Evolutionary conservation across 1,284 basidiomycete genomes (phyloP), one percentile per base, ranked within the genome.

Genomic region (Sporisorium iseilematis-ciliati): DNA sequence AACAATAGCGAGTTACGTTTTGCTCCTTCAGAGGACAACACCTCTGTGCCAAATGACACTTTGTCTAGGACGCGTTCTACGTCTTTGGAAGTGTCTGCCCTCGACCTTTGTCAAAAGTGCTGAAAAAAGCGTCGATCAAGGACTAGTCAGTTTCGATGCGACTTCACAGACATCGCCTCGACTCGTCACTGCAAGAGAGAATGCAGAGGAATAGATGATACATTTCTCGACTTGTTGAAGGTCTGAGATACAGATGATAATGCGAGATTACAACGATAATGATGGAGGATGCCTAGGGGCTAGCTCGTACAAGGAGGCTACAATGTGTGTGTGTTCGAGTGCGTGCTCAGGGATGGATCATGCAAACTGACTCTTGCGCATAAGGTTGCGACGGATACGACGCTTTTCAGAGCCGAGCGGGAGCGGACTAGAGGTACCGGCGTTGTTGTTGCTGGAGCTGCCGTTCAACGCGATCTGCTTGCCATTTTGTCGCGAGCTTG

Each of bases 341-440:
- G 35, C 3, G 35, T 11, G 35, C 4, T 33, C 31, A 8, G 7
- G 26, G 35, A 6, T 31, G n/a, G 26, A 46, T 68, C 40, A 74
- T 16, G 50, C 65, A 33, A 68, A 69, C 26, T 76, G 73, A 50
- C 65, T 66, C 50, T 65, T 71, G 23, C 94, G 88, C 93, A 95
- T 94, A 81, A 97, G 85, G 87, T 97, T 97, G 82, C 94, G 88
- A 83, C 95, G 89, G 51, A 94, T 90, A 49, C 91, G 87, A 79
- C 92, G 88, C 79, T 89, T 90, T 68, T 92, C 92, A 7, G 88
- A 90, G 5, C 93, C 92, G 16, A 90, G 56, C 21, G 52, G 52
- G 20, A 69, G 16, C 7, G 53, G 48, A 11, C 10, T 25, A 5
- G 26, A 21, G 7, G 48, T 18, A 18, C 16, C 48, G 48, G 10